Conservation (phyloP, 1,284 basidiomycete species). For the Rhodotorula sp. region DNA sequence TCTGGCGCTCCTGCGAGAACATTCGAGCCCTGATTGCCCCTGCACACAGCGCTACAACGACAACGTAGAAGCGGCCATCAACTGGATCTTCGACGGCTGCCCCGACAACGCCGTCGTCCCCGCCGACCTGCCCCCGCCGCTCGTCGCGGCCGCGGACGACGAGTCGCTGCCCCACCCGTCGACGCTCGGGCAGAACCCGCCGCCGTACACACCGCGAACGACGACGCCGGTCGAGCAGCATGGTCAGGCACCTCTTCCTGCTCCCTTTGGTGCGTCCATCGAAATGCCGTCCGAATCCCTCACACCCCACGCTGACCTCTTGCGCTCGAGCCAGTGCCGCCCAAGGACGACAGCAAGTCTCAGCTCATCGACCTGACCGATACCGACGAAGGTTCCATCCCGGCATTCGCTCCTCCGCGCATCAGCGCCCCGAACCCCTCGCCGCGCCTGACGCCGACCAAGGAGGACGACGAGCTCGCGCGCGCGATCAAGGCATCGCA, state of each 20-base stretch:
- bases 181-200: background rate
- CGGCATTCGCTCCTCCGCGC: background rate
- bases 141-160: constrained; percentile 4
- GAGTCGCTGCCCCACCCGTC: constrained; percentile 5
- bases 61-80: constrained; percentile 11
- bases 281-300: background rate
- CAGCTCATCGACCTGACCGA: constrained; percentile 9
- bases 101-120: background rate
- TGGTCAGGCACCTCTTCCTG: background rate
- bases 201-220: background rate
- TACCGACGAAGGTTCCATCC: background rate
- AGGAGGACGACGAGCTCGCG: constrained; percentile 8
- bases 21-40: too few relatives aligned
- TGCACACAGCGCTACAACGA: constrained; percentile 4
- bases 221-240: background rate
- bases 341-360: background rate
- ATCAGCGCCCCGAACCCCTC: background rate
- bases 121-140: constrained; percentile 7
- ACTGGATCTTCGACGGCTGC: constrained; percentile 17
- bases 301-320: background rate
- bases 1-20: background rate
- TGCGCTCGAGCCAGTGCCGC: too few relatives aligned
- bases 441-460: background rate
- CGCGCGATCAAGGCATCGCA: constrained; percentile 1
- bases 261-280: background rate